Evolutionary conservation across 164 flowering plant genomes (phyloP).

Genomic region (Piper betle): DNA sequence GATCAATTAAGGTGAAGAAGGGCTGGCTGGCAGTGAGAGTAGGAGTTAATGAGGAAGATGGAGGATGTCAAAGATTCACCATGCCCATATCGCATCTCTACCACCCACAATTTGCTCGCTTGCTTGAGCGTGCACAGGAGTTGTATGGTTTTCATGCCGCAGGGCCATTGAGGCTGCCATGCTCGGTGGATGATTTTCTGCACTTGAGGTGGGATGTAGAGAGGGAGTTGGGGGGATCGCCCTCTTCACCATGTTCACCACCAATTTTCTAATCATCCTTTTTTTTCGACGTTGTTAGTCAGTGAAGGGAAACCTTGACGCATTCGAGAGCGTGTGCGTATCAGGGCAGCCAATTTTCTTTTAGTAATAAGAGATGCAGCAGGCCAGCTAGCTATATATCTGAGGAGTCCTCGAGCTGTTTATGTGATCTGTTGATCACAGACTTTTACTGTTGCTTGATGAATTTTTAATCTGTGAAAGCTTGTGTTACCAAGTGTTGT

Average conservation of each 20-base stretch:
- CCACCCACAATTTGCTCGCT: conserved; percentile 37
- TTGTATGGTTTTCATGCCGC: conserved; percentile 36
- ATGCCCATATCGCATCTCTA: conserved; percentile 48
- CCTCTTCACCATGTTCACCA: background rate
- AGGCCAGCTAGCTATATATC: too few species aligned
- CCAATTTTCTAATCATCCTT: background rate
- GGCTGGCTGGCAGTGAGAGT: conserved; percentile 34
- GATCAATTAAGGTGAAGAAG: conserved; percentile 27
- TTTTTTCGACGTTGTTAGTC: background rate
- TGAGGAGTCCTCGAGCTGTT: too few species aligned
- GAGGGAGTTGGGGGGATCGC: conserved; percentile 3
- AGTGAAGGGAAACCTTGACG: background rate
- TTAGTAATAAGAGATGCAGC: too few species aligned
- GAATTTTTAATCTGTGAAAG: too few species aligned
- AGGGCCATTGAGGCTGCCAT: conserved; percentile 46
- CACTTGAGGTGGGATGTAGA: conserved; percentile 43
- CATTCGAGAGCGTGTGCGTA: too few species aligned
- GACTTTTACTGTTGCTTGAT: too few species aligned
- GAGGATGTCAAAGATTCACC: conserved; percentile 21
- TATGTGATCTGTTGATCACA: too few species aligned
- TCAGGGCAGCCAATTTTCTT: too few species aligned
- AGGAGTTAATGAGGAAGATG: conserved; percentile 25
- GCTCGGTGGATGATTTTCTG: conserved; percentile 49
- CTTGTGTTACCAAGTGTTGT: too few species aligned
- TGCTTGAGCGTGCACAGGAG: conserved; percentile 42